Base-by-base conservation (phyloP, 2,329 filamentous ascomycete genomes). In the Helotiales sp. region DNA sequence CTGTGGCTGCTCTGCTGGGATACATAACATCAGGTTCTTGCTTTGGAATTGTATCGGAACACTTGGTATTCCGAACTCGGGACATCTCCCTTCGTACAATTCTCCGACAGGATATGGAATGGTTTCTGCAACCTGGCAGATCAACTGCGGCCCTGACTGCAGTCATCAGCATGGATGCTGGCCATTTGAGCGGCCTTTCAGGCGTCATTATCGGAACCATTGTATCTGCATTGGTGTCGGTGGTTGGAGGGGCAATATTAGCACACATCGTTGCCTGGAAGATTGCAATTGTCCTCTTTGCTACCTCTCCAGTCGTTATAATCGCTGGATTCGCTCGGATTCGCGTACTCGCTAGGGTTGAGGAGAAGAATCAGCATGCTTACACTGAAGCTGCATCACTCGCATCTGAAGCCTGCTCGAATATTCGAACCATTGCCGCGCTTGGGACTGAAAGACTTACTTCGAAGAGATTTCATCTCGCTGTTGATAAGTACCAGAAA, bases 181-280 rank as follows among this genome's bases (percentile, higher is more conserved):
- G 87, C 26, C 85, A 89, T 0, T 79, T 93, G 22, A 88, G 87
- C 49, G 89, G 88, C 0, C 84, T 93, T 69, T 91, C 87, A 63
- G 91, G 91, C 10, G 90, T 88, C 5, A 89, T 91, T 45, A 82
- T 93, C 63, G 90, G 91, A 6, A 91, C 88, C 0, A 79, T 91
- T 22, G 87, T 92, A 65, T 88, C 89, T 0, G 89, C 91, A 24
- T 71, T 85, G 2, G 84, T 93, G 69, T 92, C 91, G 76, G 86
- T 93, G 30, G 70, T 92, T 17, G 87, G 85, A 0, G 89, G 88
- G 1, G 88, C 93, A 63, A 86, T 91, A 32, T 75, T 93, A 10
- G 87, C 90, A 0, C 89, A 91, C 69, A 86, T 92, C 52, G 82
- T 93, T 55, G 89, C 89, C 2, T 93, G 91, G 91, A 90, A 87